These are phyloP conservation scores for Alternaria sp. DNA, from an alignment of 2,329 filamentous ascomycete species.

Conservation along the genomic window DNA sequence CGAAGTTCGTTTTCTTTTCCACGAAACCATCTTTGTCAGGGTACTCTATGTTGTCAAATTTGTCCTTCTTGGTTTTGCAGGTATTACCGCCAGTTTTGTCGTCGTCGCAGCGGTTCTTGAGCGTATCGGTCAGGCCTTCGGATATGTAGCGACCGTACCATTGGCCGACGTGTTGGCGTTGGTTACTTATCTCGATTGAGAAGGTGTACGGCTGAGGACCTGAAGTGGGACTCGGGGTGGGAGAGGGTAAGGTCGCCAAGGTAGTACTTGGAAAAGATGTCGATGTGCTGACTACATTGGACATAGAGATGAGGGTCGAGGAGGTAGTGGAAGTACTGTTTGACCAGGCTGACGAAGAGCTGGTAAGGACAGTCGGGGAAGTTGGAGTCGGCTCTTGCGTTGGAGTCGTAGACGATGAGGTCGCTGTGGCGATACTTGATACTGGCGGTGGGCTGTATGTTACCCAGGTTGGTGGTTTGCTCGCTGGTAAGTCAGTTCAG, in stretches of 20 bases:
- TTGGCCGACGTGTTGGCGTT: slow-evolving; percentile 4
- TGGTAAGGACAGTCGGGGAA: neutral
- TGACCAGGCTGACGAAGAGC: neutral
- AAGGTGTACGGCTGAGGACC: neutral
- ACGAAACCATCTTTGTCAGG: neutral
- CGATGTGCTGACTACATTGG: neutral
- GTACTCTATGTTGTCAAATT: neutral
- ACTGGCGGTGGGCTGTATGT: neutral
- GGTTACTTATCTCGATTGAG: slow-evolving; percentile 5
- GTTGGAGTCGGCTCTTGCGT: neutral
- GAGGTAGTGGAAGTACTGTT: neutral
- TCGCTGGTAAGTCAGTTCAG: neutral
- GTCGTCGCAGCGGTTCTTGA: neutral
- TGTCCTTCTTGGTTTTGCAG: neutral
- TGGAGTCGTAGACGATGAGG: neutral
- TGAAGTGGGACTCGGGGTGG: neutral
- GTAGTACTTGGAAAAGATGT: neutral
- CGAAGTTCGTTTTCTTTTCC: neutral
- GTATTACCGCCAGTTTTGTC: neutral
- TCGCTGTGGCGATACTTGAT: neutral
- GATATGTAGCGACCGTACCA: slow-evolving; percentile 3
- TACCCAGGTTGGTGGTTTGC: neutral
- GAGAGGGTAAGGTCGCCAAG: neutral
- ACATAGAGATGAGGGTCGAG: neutral
- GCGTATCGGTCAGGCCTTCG: neutral